These are phyloP conservation scores for Alternaria sp. DNA, from an alignment of 2,329 filamentous ascomycete species.

Conservation along the genomic window DNA sequence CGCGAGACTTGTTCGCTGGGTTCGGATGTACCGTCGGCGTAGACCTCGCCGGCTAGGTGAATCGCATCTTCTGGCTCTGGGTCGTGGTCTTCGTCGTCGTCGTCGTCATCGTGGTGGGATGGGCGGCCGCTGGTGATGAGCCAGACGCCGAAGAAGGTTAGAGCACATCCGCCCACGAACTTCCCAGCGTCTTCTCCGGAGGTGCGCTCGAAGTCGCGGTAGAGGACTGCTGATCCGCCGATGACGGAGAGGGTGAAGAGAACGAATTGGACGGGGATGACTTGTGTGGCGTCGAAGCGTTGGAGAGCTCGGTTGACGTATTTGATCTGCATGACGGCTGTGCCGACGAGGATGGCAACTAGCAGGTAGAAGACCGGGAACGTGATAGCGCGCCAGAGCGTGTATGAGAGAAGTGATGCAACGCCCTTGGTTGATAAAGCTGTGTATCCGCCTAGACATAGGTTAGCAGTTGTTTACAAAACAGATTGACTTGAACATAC, in stretches of 20 bases:
- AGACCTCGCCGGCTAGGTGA: slow-evolving; percentile 52
- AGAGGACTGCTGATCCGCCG: slow-evolving; percentile 89
- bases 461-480: slow-evolving; percentile 21
- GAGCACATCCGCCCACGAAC: slow-evolving; percentile 86
- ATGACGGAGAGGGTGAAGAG: slow-evolving; percentile 97
- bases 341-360: slow-evolving; percentile 79
- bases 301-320: slow-evolving; percentile 93
- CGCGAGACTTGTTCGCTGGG: slow-evolving; percentile 17
- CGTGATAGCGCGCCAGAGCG: slow-evolving; percentile 85
- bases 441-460: slow-evolving; percentile 80
- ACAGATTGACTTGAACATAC: slow-evolving; percentile 57
- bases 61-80: slow-evolving; percentile 55
- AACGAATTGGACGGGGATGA: slow-evolving; percentile 98
- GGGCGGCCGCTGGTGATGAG: slow-evolving; percentile 87
- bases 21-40: slow-evolving; percentile 39
- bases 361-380: slow-evolving; percentile 92
- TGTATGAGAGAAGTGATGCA: slow-evolving; percentile 92
- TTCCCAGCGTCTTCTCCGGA: slow-evolving; percentile 77
- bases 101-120: slow-evolving; percentile 56
- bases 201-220: slow-evolving; percentile 91
- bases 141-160: slow-evolving; percentile 98
- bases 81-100: slow-evolving; percentile 62
- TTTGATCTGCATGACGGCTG: slow-evolving; percentile 95
- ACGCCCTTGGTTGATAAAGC: slow-evolving; percentile 96
- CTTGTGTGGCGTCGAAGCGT: slow-evolving; percentile 94